Base-by-base conservation (phyloP, 2,329 filamentous ascomycete species). In the Xylaria sp. region DNA sequence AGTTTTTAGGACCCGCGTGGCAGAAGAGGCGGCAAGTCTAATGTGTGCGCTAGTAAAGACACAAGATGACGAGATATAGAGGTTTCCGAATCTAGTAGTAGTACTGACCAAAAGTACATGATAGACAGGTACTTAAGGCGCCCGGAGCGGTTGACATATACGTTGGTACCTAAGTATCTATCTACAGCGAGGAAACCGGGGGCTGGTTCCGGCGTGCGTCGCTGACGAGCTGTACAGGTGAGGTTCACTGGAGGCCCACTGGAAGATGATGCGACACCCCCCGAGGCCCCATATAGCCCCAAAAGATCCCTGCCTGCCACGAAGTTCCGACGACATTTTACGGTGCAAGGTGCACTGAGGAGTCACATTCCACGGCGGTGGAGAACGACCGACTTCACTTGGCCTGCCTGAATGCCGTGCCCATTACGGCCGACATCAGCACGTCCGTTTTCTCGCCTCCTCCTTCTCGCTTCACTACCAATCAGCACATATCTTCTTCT, bases 261-360 rank as follows among this genome's bases (percentile, higher is more conserved):
- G 32, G 15, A 57, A 51, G 39, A 63, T 34, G 64, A 18, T 25
- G 58, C 68, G 67, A 46, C 63, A 69, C 59, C 70, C 60, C 68
- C 68, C 56, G 46, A 39, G 63, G 69, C 63, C 68, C 65, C 55
- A 68, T 65, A 32, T 39, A 50, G 52, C 64, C 52, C 66, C 66
- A 69, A 61, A 64, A 39, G 41, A 72, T 58, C 71, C 71, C 63
- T 72, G 72, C 48, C 62, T 39, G 65, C 69, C 67, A 74, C 63
- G 71, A 72, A 75, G 71, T 73, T 69, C 74, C 73, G 74, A 73
- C 73, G 70, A 75, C 74, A 70, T 57, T 64, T 71, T 52, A 68
- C 64, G 56, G 70, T 60, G 52, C 56, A 56, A 63, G 60, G 66
- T 28, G 28, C 44, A 50, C 64, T 68, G 51, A 70, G 67, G 52